These are phyloP conservation scores for Cytidiella melzeri DNA, from an alignment of 768 basidiomycete species.

Conservation along the genomic window DNA sequence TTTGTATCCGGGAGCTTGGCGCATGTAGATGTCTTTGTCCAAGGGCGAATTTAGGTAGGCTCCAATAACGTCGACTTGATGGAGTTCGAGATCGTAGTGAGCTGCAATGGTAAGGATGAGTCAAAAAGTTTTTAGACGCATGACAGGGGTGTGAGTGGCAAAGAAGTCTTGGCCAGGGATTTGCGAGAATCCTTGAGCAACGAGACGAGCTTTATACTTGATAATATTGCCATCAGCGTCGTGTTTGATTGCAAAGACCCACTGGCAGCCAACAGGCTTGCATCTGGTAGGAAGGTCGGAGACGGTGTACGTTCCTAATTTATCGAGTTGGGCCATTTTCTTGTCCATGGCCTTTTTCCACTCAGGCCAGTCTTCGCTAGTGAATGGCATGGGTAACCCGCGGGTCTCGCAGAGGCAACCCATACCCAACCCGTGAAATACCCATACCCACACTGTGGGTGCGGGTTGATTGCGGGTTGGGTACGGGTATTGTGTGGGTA, in stretches of 20 bases:
- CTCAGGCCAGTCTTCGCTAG: conserved; percentile 6
- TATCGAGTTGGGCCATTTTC: conserved; percentile 8
- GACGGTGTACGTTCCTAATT: conserved; percentile 14
- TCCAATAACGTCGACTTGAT: too few relatives aligned
- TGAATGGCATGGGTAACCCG: too few relatives aligned
- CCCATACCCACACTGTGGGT: too few relatives aligned
- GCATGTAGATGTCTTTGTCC: conserved; percentile 24
- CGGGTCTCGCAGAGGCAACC: too few relatives aligned
- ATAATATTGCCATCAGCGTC: conserved; percentile 30
- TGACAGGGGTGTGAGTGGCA: conserved; percentile 27
- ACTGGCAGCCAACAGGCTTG: conserved; percentile 27
- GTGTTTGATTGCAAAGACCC: conserved; percentile 35
- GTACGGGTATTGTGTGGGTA: too few relatives aligned
- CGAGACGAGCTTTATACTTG: conserved; percentile 34
- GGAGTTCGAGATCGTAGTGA: conserved; percentile 9
- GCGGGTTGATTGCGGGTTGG: too few relatives aligned
- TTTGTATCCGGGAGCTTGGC: too few relatives aligned
- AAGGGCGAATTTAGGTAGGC: conserved; percentile 15
- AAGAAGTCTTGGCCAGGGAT: too few relatives aligned
- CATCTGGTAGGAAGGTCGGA: conserved; percentile 22
- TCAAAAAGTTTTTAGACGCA: conserved; percentile 18
- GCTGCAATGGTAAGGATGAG: conserved; percentile 22
- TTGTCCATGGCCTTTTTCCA: conserved; percentile 15
- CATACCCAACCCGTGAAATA: too few relatives aligned
- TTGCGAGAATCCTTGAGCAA: too few relatives aligned